Conservation (phyloP, 2,329 filamentous ascomycete genomes). For the Curvularia lunata region DNA sequence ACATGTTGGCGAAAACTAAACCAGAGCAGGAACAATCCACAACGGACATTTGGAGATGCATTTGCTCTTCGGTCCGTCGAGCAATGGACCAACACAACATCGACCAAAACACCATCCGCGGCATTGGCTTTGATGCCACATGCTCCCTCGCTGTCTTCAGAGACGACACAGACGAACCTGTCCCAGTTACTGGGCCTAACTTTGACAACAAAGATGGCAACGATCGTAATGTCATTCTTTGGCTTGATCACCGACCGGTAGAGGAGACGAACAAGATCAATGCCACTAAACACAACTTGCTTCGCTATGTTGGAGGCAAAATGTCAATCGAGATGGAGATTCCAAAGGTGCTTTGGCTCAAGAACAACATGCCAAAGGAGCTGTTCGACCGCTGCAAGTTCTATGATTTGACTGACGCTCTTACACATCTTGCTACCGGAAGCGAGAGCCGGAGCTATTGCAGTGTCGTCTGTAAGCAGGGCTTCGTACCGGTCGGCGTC, state of each 20-base stretch:
- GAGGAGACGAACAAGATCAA: slow-evolving; percentile 95
- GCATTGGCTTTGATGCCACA: slow-evolving; percentile 98
- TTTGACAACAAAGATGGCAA: slow-evolving; percentile 78
- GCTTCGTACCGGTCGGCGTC: slow-evolving; percentile 93
- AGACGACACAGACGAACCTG: slow-evolving; percentile 85
- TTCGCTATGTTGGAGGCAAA: slow-evolving; percentile 94
- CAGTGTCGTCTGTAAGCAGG: slow-evolving; percentile 96
- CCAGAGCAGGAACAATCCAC: slow-evolving; percentile 87
- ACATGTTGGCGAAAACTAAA: slow-evolving; percentile 16
- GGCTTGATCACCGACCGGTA: slow-evolving; percentile 93
- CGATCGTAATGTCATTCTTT: slow-evolving; percentile 93
- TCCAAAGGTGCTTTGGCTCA: slow-evolving; percentile 96
- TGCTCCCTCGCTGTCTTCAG: slow-evolving; percentile 94
- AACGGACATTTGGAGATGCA: slow-evolving; percentile 93
- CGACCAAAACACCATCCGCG: slow-evolving; percentile 76
- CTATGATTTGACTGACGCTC: slow-evolving; percentile 89
- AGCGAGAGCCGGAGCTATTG: slow-evolving; percentile 93
- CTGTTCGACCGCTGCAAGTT: slow-evolving; percentile 94
- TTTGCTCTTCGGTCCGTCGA: slow-evolving; percentile 84
- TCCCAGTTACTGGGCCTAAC: slow-evolving; percentile 86
- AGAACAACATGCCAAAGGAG: slow-evolving; percentile 95
- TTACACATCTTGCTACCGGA: slow-evolving; percentile 93
- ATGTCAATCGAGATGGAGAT: slow-evolving; percentile 99
- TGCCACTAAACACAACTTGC: slow-evolving; percentile 85
- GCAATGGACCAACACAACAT: slow-evolving; percentile 83